phyloP scores from a whole-genome alignment of 2,329 filamentous ascomycete genomes.

The Cordyceps javanica region DNA sequence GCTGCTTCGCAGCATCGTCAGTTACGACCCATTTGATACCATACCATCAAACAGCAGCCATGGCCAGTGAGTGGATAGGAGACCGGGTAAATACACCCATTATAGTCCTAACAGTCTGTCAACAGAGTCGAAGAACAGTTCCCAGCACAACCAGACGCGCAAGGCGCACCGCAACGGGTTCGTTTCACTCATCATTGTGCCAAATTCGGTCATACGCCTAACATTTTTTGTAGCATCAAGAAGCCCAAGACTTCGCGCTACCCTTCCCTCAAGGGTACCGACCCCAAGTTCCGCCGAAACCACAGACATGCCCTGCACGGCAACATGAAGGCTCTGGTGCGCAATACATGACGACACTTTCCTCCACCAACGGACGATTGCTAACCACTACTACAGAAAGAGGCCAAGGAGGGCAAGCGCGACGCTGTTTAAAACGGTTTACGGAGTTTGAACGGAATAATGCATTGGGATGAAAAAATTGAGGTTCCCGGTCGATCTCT shows the following conservation, averaged over 20 bases:
- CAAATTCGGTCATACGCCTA: conserved; percentile 14
- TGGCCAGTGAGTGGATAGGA: conserved; percentile 32
- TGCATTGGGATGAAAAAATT: conserved; percentile 12
- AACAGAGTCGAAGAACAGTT: conserved; percentile 99
- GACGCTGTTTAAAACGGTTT: conserved; percentile 62
- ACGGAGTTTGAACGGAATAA: conserved; percentile 6
- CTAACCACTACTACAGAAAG: conserved; percentile 63
- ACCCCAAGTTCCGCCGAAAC: conserved; percentile 99
- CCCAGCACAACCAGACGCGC: conserved; percentile 95
- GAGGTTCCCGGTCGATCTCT: conserved; percentile 7
- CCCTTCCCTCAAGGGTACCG: conserved; percentile 95
- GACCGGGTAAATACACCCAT: neutral
- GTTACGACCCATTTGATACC: conserved; percentile 12
- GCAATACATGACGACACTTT: conserved; percentile 38
- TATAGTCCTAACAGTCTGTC: neutral
- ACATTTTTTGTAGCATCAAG: conserved; percentile 71
- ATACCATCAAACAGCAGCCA: conserved; percentile 28
- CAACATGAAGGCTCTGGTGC: conserved; percentile 94
- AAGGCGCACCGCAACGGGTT: conserved; percentile 99
- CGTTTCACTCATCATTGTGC: conserved; percentile 30
- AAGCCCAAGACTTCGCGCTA: conserved; percentile 99
- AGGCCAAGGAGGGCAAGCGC: conserved; percentile 93
- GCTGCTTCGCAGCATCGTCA: conserved; percentile 20
- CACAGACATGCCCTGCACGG: conserved; percentile 99
- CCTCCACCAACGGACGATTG: conserved; percentile 11